Evolutionary conservation across 495 filamentous ascomycete species (phyloP).

Genomic region (Ramalina intermedia): DNA sequence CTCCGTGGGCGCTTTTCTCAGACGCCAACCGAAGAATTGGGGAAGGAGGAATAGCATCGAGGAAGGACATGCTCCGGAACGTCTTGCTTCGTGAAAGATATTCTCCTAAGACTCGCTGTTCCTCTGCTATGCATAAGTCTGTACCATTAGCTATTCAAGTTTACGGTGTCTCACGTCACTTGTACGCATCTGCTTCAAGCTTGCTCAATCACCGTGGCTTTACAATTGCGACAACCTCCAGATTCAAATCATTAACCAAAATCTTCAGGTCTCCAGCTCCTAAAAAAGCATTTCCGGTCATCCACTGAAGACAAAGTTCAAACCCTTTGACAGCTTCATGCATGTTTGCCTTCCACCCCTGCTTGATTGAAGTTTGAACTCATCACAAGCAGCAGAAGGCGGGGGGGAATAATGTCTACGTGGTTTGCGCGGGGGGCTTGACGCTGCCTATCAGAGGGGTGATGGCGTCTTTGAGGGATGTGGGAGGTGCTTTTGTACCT

Average conservation of each 20-base stretch:
- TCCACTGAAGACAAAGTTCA: constrained; percentile 3
- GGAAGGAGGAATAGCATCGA: constrained; percentile 66
- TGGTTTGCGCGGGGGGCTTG: constrained; percentile 25
- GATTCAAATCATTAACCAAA: background rate
- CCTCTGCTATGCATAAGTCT: background rate
- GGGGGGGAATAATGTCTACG: constrained; percentile 19
- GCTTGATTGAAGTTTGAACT: constrained; percentile 11
- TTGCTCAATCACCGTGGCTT: constrained; percentile 3
- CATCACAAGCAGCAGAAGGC: constrained; percentile 9
- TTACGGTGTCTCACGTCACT: background rate
- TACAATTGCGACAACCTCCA: constrained; percentile 1
- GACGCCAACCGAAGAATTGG: constrained; percentile 83
- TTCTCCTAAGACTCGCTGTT: too few relatives aligned
- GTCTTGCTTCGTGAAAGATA: too few relatives aligned
- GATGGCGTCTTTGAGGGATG: constrained; percentile 1
- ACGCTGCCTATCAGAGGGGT: constrained; percentile 20
- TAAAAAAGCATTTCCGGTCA: background rate
- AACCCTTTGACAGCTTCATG: background rate
- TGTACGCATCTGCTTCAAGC: background rate
- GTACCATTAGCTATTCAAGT: background rate
- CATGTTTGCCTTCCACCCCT: constrained; percentile 18
- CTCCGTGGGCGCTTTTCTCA: constrained; percentile 90
- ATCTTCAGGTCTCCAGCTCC: constrained; percentile 5
- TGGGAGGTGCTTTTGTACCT: background rate
- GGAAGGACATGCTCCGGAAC: background rate